Conservation (phyloP, 208 protist species). For the Leishmania lainsoni region DNA sequence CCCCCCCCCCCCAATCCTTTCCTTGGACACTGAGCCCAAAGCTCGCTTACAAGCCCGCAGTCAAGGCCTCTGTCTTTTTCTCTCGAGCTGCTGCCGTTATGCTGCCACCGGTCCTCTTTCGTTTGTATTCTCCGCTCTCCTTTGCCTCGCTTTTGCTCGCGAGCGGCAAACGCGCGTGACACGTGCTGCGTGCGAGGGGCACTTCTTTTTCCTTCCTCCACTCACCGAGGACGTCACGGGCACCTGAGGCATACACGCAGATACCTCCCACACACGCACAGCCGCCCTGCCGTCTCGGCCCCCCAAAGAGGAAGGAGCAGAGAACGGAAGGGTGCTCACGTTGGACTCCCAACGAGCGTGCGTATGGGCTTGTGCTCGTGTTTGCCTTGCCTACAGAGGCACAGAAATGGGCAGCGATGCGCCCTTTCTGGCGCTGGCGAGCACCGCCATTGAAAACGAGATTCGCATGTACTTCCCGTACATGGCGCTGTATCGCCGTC, state of each 20-base stretch:
- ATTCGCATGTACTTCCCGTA: conserved; percentile 55
- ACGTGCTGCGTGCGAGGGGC: neutral
- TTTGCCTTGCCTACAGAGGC: neutral
- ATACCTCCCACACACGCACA: neutral
- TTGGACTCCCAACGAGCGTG: neutral
- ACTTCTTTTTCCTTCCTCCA: neutral
- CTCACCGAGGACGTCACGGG: neutral
- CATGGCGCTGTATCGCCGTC: conserved; percentile 45
- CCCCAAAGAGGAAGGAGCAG: neutral
- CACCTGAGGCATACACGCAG: neutral
- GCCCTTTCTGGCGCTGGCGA: neutral
- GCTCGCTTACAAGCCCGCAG: too few relatives aligned
- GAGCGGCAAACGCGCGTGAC: neutral
- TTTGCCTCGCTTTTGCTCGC: too few relatives aligned
- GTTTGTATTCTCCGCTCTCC: too few relatives aligned
- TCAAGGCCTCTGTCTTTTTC: too few relatives aligned
- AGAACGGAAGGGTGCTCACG: neutral
- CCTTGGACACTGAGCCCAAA: too few relatives aligned
- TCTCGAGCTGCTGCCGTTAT: too few relatives aligned
- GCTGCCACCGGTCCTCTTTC: too few relatives aligned
- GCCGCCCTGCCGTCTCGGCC: neutral
- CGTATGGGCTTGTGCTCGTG: neutral
- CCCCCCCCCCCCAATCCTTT: too few relatives aligned
- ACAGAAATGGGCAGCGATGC: neutral
- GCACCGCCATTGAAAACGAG: conserved; percentile 40